Evolutionary conservation across 108 stramenopile species (phyloP), one percentile per base, ranked within the genome.

Genomic region (Bacterosira constricta): DNA sequence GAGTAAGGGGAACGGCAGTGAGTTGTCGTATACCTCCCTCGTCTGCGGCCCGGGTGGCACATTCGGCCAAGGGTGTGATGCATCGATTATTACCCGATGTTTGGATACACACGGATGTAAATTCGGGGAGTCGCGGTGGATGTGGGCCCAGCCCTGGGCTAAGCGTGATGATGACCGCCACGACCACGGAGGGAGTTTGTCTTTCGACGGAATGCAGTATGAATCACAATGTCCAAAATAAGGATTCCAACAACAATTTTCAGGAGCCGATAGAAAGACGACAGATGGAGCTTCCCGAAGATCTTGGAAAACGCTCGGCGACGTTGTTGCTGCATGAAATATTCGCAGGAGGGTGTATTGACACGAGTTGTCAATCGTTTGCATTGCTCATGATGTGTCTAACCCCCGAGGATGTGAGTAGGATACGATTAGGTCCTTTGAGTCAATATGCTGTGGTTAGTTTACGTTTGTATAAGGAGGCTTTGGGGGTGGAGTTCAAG

Each of bases 331-430:
- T 98, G 54, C 94, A 97, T 44, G 97, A 98, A 81, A 83, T 99
- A 57, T 75, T 76, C 54, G 46, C 77, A 38, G 99, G 99, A 15
- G 99, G 99, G 26, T 97, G 96, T 66, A 83, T 98, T 26, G 99
- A 99, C 81, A 88, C 96, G 1, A 69, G 81, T 25, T 80, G 79
- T 31, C 97, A 98, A 79, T 84, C 91, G 3, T 69, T 98, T 50
- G 90, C 90, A 3, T 75, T 99, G 52, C 57, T 97, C 15, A 90
- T 97, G 80, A 99, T 99, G 98, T 95, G 93, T 46, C 79, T 98
- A 26, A 89, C 93, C 25, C 97, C 99, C 0, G 97, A 99, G 77
- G 99, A 99, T 83, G 99, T 96, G 6, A 82, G 85, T 20, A 77
- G 92, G 66, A 83, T 96, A 71, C 85, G 95, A 39, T 42, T 96